Evolutionary conservation across 2,329 filamentous ascomycete species (phyloP).

Genomic region (Lasiodiplodia gonubiensis): DNA sequence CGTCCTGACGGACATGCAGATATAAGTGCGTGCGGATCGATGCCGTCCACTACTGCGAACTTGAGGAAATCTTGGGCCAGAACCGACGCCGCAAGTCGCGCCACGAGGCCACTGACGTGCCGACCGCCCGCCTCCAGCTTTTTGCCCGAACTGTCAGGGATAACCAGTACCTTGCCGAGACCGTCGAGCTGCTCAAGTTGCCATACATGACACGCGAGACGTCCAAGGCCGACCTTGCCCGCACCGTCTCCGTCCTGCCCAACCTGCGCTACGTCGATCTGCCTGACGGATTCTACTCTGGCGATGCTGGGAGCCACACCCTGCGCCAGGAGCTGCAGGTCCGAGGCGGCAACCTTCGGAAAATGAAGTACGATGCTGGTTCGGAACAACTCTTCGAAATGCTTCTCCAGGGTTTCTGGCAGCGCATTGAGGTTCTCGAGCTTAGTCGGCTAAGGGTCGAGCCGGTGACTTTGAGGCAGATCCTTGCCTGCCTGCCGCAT

Average conservation of each 20-base stretch:
- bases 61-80: constrained; percentile 80
- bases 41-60: constrained; percentile 90
- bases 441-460: constrained; percentile 72
- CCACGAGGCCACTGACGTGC: constrained; percentile 79
- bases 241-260: constrained; percentile 82
- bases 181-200: constrained; percentile 81
- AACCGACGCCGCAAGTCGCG: constrained; percentile 62
- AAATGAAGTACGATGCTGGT: constrained; percentile 84
- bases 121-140: constrained; percentile 75
- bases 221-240: constrained; percentile 80
- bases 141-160: constrained; percentile 83
- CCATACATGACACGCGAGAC: constrained; percentile 95
- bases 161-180: constrained; percentile 70
- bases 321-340: constrained; percentile 84
- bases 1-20: constrained; percentile 51
- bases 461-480: constrained; percentile 71
- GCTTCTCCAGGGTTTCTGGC: constrained; percentile 71
- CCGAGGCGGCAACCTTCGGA: constrained; percentile 80
- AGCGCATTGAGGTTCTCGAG: constrained; percentile 74
- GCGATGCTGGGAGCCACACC: constrained; percentile 75
- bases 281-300: constrained; percentile 83
- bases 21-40: constrained; percentile 93
- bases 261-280: constrained; percentile 90
- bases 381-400: constrained; percentile 78
- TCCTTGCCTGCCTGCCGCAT: constrained; percentile 68